Percentiles rank a stretch among this genome's conserved stretches.
These are phyloP conservation scores for Orbilia oligospora DNA, from an alignment of 2,329 filamentous ascomycete genomes.

Conservation along the genomic window DNA sequence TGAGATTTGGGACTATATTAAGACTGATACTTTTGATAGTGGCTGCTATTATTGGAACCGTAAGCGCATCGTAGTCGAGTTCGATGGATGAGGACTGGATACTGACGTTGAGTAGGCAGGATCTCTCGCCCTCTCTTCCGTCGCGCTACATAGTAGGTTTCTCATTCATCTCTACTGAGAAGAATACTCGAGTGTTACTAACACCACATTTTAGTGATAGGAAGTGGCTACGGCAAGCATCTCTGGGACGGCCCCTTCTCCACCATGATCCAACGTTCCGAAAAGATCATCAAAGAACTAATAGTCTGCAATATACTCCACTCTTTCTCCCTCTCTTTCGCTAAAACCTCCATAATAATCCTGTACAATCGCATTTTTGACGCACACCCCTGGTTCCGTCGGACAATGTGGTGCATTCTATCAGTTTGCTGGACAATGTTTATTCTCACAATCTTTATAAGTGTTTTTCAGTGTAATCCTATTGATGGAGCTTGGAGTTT, in stretches of 20 bases:
- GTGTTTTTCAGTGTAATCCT: constrained; percentile 39
- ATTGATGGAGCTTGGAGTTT: constrained; percentile 25
- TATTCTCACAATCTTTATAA: constrained; percentile 30
- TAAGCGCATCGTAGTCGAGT: not conserved
- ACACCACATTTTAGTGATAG: constrained; percentile 20
- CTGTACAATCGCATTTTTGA: constrained; percentile 51
- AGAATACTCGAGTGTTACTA: not conserved
- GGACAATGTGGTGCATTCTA: constrained; percentile 4
- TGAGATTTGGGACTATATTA: not conserved
- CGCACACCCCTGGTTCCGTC: constrained; percentile 25
- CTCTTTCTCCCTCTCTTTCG: constrained; percentile 28
- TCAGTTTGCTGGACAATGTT: constrained; percentile 42
- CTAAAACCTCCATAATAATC: constrained; percentile 41
- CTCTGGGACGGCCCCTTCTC: constrained; percentile 5
- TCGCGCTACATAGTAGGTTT: constrained; percentile 12
- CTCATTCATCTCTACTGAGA: not conserved
- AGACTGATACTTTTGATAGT: not conserved
- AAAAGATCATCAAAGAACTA: constrained; percentile 28
- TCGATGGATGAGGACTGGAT: not conserved
- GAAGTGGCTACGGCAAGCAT: constrained; percentile 38
- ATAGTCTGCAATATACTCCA: constrained; percentile 40
- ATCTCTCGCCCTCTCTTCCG: constrained; percentile 11
- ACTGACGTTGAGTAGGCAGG: not conserved
- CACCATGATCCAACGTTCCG: constrained; percentile 12
- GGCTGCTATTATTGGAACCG: constrained; percentile 34